Evolutionary conservation across 2,329 filamentous ascomycete genomes (phyloP).

Genomic region (Aphanocladium album): DNA sequence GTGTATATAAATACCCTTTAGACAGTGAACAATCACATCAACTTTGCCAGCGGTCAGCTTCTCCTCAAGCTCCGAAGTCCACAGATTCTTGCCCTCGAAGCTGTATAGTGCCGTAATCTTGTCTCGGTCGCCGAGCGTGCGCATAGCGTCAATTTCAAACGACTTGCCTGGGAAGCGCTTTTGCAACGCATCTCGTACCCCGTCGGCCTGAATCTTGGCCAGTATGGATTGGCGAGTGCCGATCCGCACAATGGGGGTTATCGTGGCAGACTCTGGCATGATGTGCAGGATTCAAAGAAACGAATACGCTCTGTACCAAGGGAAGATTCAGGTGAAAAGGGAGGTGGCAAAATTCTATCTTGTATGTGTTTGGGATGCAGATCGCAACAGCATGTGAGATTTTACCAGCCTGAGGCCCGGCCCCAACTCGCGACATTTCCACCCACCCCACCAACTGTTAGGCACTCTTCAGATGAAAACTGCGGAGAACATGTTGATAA

Average conservation of each 20-base stretch:
- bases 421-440: background rate
- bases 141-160: slow-evolving; percentile 75
- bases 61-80: slow-evolving; percentile 93
- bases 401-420: background rate
- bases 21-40: slow-evolving; percentile 83
- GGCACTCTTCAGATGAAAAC: background rate
- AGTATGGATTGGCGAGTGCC: slow-evolving; percentile 85
- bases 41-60: slow-evolving; percentile 63
- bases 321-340: background rate
- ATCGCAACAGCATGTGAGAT: background rate
- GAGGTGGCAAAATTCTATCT: too few relatives aligned
- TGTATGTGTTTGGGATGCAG: too few relatives aligned
- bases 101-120: slow-evolving; percentile 84
- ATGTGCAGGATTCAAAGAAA: background rate
- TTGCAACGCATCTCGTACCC: slow-evolving; percentile 65
- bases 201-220: slow-evolving; percentile 76
- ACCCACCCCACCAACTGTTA: background rate
- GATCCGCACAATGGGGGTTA: slow-evolving; percentile 57
- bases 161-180: slow-evolving; percentile 60
- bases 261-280: slow-evolving; percentile 23
- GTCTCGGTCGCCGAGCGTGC: slow-evolving; percentile 83
- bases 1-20: slow-evolving; percentile 52
- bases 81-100: slow-evolving; percentile 86
- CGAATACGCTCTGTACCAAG: too few relatives aligned
- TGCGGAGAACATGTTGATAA: background rate